These are phyloP conservation scores for Kazachstania kunashirensis DNA, from an alignment of 805 yeast genomes.

Conservation along the genomic window DNA sequence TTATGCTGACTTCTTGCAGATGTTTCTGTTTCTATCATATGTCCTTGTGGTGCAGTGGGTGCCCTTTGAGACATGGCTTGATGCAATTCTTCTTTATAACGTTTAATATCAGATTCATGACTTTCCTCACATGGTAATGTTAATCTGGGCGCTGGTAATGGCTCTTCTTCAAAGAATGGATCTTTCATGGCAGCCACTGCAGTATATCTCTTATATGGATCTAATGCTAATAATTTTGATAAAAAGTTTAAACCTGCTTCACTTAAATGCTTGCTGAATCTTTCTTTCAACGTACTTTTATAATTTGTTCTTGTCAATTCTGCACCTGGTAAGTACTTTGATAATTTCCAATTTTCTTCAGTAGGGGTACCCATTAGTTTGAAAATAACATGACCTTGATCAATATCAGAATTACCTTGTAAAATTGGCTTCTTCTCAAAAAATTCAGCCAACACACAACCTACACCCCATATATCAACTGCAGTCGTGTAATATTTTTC, in stretches of 20 bases:
- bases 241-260: constrained; percentile 46
- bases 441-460: constrained; percentile 90
- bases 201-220: constrained; percentile 66
- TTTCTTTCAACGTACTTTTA: constrained; percentile 37
- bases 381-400: constrained; percentile 79
- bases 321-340: constrained; percentile 42
- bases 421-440: constrained; percentile 74
- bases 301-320: constrained; percentile 31
- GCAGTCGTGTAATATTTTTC: constrained; percentile 85
- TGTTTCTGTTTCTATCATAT: constrained; percentile 13
- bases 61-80: constrained; percentile 27
- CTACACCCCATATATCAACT: constrained; percentile 95
- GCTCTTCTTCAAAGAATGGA: constrained; percentile 56
- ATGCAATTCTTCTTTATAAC: constrained; percentile 38
- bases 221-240: constrained; percentile 50
- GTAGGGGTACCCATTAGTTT: constrained; percentile 74
- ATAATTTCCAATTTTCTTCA: constrained; percentile 51
- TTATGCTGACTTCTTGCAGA: not conserved
- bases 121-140: constrained; percentile 69
- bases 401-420: constrained; percentile 76
- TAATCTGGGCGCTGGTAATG: constrained; percentile 52
- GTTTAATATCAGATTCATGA: constrained; percentile 75
- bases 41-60: constrained; percentile 29
- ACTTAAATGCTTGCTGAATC: constrained; percentile 36
- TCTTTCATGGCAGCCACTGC: constrained; percentile 71